A percentile compares a stretch with the other conserved stretches of the same genome.
Conservation (phyloP, 2,329 filamentous ascomycete genomes). For the Teratosphaeria viscida region DNA sequence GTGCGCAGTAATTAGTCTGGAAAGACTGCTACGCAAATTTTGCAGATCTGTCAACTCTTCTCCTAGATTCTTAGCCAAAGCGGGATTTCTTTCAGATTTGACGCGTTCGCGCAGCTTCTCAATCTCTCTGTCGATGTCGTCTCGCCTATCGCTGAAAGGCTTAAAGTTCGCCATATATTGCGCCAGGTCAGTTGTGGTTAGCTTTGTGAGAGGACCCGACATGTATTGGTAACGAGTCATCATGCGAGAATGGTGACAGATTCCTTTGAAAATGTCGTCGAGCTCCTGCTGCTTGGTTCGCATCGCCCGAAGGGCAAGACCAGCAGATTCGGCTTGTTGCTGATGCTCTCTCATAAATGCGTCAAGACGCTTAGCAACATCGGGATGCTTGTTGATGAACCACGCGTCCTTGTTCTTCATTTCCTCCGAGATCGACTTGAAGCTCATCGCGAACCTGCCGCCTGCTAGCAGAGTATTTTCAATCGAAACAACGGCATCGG, state of each 20-base stretch:
- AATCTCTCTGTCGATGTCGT: neutral
- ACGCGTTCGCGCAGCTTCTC: neutral
- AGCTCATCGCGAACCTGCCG: neutral
- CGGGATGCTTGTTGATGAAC: neutral
- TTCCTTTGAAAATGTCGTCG: neutral
- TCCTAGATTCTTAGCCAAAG: neutral
- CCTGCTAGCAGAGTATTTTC: neutral
- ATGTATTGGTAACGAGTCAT: neutral
- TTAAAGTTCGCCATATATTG: conserved; percentile 1
- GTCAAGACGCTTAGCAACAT: neutral
- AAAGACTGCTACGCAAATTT: neutral
- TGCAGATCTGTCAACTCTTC: neutral
- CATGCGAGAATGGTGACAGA: neutral
- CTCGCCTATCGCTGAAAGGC: neutral
- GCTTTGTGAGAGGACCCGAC: neutral
- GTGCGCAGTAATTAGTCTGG: neutral
- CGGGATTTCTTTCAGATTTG: neutral
- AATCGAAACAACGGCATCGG: neutral
- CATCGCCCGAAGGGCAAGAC: neutral
- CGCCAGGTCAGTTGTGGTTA: neutral
- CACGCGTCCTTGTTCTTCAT: neutral
- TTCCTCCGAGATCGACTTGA: neutral
- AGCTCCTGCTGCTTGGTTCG: neutral
- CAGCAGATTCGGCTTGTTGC: neutral
- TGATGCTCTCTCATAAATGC: neutral